Percentiles rank a stretch among this genome's conserved stretches.
Evolutionary conservation across 129 eudicot species (phyloP).

Genomic region (Flaveria ramosissima): DNA sequence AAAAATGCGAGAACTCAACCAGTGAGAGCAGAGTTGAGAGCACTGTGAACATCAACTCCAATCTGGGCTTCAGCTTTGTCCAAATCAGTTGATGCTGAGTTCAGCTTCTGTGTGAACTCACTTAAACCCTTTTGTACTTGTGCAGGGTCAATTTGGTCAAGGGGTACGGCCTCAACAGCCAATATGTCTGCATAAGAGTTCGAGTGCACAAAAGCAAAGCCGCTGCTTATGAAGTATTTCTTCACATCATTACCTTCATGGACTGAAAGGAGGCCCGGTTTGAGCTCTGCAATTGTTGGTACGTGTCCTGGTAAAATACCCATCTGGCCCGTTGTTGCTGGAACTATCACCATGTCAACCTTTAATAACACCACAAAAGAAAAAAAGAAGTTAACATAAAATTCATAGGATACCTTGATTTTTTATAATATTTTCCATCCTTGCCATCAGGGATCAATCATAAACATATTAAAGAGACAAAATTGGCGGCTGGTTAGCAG

Average conservation of each 20-base stretch:
- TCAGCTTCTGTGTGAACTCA: slow-evolving; percentile 70
- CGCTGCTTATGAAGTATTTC: slow-evolving; percentile 78
- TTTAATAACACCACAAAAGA: slow-evolving; percentile 22
- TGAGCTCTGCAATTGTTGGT: slow-evolving; percentile 76
- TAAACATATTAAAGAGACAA: background rate
- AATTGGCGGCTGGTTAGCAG: background rate
- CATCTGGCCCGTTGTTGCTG: slow-evolving; percentile 84
- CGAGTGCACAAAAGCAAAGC: slow-evolving; percentile 76
- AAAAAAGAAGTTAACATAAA: background rate
- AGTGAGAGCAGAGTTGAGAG: slow-evolving; percentile 68
- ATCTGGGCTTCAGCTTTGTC: slow-evolving; percentile 91
- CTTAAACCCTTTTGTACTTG: slow-evolving; percentile 68
- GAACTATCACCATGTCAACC: slow-evolving; percentile 87
- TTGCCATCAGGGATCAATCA: background rate
- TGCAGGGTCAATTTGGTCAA: slow-evolving; percentile 64
- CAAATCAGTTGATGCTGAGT: slow-evolving; percentile 70
- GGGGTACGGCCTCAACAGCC: slow-evolving; percentile 74
- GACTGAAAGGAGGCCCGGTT: slow-evolving; percentile 68
- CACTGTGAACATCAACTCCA: slow-evolving; percentile 76
- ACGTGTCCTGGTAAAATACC: slow-evolving; percentile 86
- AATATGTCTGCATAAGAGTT: slow-evolving; percentile 70
- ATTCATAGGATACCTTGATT: background rate
- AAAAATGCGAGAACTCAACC: slow-evolving; percentile 27
- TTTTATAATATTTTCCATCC: background rate
- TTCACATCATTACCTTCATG: slow-evolving; percentile 67